Percentiles rank a stretch among this genome's conserved stretches.
Evolutionary conservation across 2,329 filamentous ascomycete genomes (phyloP).

Genomic region (Dendrostoma leiphaemia): DNA sequence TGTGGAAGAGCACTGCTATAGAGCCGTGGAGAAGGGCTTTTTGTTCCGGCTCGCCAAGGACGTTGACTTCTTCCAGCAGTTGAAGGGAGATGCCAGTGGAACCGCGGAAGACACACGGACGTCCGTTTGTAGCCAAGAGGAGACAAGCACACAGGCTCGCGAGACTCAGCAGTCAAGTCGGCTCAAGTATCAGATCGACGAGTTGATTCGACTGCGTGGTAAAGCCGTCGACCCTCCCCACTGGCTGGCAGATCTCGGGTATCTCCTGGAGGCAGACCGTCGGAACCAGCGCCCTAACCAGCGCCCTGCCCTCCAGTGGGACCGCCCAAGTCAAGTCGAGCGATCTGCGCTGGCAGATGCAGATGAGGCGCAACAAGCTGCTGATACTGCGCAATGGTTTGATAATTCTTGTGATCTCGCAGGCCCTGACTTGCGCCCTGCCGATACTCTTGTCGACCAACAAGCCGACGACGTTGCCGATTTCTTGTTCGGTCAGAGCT

Average conservation of each 20-base stretch:
- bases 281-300: not conserved
- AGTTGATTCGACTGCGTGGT: not conserved
- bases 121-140: not conserved
- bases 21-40: not conserved
- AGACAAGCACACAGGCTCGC: not conserved
- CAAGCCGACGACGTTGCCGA: too few species aligned
- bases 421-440: too few species aligned
- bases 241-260: constrained; percentile 1
- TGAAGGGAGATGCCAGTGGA: not conserved
- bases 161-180: not conserved
- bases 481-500: not conserved
- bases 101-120: not conserved
- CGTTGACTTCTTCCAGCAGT: not conserved
- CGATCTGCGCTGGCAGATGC: too few species aligned
- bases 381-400: not conserved
- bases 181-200: not conserved
- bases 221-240: not conserved
- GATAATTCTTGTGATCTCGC: too few species aligned
- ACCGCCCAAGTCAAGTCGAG: not conserved
- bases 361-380: not conserved
- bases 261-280: not conserved
- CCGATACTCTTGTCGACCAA: not conserved
- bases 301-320: not conserved
- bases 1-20: not conserved
- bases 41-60: not conserved